These are phyloP conservation scores for Chrysochromulina tobinii DNA, from an alignment of 78 protist species.

Conservation along the genomic window DNA sequence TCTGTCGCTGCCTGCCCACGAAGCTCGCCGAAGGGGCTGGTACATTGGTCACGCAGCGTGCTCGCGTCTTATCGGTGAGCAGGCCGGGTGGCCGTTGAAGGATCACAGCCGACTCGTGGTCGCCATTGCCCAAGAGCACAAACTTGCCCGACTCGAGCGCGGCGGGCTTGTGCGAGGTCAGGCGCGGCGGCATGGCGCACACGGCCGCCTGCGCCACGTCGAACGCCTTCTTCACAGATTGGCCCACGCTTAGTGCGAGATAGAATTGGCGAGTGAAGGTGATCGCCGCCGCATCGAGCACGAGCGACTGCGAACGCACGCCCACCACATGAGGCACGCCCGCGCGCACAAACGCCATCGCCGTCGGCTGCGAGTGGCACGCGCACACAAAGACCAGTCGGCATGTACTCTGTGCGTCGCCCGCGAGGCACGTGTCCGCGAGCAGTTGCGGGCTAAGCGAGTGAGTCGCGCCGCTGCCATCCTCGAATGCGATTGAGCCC, in stretches of 20 bases:
- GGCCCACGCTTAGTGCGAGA: not conserved
- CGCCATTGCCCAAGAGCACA: not conserved
- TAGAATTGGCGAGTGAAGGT: not conserved
- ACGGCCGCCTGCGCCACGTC: not conserved
- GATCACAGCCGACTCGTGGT: not conserved
- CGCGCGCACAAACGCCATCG: not conserved
- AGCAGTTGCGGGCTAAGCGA: not conserved
- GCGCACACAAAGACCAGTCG: constrained; percentile 9
- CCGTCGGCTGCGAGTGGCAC: constrained; percentile 22
- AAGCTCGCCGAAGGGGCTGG: too few relatives aligned
- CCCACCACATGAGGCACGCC: constrained; percentile 28
- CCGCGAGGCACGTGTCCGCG: not conserved
- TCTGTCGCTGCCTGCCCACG: too few relatives aligned
- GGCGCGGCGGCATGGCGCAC: not conserved
- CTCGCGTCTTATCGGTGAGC: too few relatives aligned
- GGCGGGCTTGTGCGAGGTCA: not conserved
- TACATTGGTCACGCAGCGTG: too few relatives aligned
- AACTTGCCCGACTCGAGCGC: not conserved
- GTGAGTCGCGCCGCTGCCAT: not conserved
- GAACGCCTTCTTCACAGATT: not conserved
- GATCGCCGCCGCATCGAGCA: not conserved
- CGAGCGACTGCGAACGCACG: not conserved
- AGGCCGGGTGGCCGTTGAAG: not conserved
- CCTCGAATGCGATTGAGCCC: not conserved
- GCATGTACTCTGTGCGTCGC: not conserved